These are phyloP conservation scores for Aurinia saxatilis DNA, from an alignment of 345 rosid species.

Conservation along the genomic window DNA sequence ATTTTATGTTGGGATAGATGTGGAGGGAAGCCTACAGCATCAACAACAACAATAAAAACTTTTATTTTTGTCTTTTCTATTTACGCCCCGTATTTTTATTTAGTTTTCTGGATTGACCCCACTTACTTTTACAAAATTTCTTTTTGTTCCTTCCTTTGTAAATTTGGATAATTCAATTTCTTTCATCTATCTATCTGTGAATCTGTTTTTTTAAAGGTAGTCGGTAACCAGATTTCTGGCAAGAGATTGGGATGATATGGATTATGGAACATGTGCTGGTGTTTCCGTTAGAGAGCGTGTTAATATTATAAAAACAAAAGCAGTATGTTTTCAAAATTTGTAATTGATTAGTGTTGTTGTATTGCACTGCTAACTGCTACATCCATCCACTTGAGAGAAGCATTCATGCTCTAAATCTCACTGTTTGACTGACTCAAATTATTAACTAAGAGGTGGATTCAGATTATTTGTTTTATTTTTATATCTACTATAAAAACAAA, in stretches of 20 bases:
- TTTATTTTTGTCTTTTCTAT: slow-evolving; percentile 5
- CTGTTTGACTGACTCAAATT: background rate
- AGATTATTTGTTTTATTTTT: too few species aligned
- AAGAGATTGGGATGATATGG: slow-evolving; percentile 9
- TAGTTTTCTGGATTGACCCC: slow-evolving; percentile 16
- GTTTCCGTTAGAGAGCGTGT: slow-evolving; percentile 18
- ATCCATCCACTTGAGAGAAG: background rate
- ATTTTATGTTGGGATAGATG: slow-evolving; percentile 57
- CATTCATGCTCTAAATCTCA: background rate
- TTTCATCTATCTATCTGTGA: background rate
- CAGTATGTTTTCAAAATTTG: background rate
- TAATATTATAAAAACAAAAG: background rate
- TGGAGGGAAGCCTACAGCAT: slow-evolving; percentile 57
- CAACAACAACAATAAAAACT: background rate
- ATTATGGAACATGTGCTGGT: slow-evolving; percentile 22
- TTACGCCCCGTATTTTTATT: slow-evolving; percentile 19
- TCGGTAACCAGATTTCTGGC: slow-evolving; percentile 27
- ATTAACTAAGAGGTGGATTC: background rate
- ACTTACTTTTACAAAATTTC: slow-evolving; percentile 7
- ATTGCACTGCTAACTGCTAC: slow-evolving; percentile 2
- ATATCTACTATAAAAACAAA: too few species aligned
- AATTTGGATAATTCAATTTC: background rate
- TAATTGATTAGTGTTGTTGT: slow-evolving; percentile 8
- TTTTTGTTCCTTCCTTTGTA: background rate
- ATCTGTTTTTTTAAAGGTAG: slow-evolving; percentile 10